A percentile compares a stretch with the other conserved stretches of the same genome.
Evolutionary conservation across 257 asterid species (phyloP).

Genomic region (Buddleja alternifolia): DNA sequence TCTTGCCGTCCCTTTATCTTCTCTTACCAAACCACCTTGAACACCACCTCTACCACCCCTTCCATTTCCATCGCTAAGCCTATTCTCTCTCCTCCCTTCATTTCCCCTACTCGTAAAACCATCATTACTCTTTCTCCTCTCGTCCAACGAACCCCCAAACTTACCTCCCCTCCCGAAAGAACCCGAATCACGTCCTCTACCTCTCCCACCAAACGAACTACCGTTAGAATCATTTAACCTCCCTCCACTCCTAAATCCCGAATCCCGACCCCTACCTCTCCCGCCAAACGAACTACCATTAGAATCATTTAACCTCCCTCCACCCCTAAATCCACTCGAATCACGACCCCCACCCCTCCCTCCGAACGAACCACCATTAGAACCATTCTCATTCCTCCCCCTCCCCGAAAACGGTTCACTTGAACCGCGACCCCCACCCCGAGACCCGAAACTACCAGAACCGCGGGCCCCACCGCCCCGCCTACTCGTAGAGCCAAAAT

Average conservation of each 20-base stretch:
- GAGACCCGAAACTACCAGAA: constrained; percentile 21
- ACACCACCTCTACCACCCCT: constrained; percentile 44
- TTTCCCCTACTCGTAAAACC: constrained; percentile 35
- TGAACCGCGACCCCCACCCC: constrained; percentile 23
- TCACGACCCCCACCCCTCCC: constrained; percentile 16
- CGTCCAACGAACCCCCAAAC: constrained; percentile 36
- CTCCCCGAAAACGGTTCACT: constrained; percentile 16
- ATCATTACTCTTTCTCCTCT: constrained; percentile 27
- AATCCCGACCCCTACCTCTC: constrained; percentile 16
- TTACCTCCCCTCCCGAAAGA: constrained; percentile 47
- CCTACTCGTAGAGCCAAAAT: constrained; percentile 39
- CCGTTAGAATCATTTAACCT: constrained; percentile 23
- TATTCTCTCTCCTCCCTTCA: constrained; percentile 30
- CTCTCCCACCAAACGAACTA: constrained; percentile 41
- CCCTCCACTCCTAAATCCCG: constrained; percentile 20
- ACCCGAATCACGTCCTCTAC: constrained; percentile 36
- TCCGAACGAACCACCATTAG: constrained; percentile 18
- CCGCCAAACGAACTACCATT: neutral
- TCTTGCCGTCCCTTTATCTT: constrained; percentile 35
- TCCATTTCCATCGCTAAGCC: constrained; percentile 39
- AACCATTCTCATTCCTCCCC: constrained; percentile 21
- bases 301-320: no score
- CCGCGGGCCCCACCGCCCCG: constrained; percentile 42
- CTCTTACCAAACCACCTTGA: constrained; percentile 37
- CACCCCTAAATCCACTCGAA: no score